Conservation (phyloP, 179 eudicot genomes). For the Nepenthes alata region DNA sequence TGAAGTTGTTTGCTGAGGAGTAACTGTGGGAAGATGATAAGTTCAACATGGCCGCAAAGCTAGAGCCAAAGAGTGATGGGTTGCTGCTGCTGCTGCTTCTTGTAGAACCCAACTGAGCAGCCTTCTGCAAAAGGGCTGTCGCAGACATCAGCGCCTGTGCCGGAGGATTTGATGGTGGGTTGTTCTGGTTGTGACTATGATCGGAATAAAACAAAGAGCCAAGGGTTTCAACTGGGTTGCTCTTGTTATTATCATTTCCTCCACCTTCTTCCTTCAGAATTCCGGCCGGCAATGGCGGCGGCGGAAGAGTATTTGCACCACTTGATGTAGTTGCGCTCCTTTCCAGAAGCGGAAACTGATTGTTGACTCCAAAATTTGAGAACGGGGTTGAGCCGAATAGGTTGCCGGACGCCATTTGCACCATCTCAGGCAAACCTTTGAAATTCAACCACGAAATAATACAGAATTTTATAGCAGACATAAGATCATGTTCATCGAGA, state of each 20-base stretch:
- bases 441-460: not conserved
- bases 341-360: constrained; percentile 16
- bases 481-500: no score
- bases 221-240: constrained; percentile 16
- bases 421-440: constrained; percentile 22
- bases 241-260: constrained; percentile 7
- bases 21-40: constrained; percentile 12
- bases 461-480: no score
- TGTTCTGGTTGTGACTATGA: constrained; percentile 13
- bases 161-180: constrained; percentile 18
- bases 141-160: constrained; percentile 55
- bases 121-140: constrained; percentile 78
- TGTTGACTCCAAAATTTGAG: constrained; percentile 21
- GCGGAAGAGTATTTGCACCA: constrained; percentile 3
- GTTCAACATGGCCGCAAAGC: constrained; percentile 29
- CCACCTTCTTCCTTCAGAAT: constrained; percentile 18
- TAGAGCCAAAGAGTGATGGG: constrained; percentile 32
- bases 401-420: constrained; percentile 32
- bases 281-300: constrained; percentile 20
- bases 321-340: constrained; percentile 5
- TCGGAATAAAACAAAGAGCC: constrained; percentile 22
- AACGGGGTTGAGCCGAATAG: constrained; percentile 30
- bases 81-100: constrained; percentile 24
- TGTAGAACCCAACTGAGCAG: constrained; percentile 73
- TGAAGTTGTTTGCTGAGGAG: not conserved